Base-by-base conservation (phyloP, 352 stramenopile species). In the Pseudoperonospora humuli region DNA sequence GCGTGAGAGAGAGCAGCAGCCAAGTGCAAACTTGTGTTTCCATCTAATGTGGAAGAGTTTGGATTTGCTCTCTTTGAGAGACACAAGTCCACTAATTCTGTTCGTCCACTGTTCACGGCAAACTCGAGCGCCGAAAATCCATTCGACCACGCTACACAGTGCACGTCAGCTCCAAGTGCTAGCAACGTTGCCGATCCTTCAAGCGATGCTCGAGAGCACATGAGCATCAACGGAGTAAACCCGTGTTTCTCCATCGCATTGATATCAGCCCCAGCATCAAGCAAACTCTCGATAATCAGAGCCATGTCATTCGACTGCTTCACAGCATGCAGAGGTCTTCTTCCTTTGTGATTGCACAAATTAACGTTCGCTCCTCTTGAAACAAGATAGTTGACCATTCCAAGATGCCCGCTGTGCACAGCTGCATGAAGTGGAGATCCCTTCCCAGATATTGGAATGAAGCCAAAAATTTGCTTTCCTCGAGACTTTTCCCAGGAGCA, bases 211-310 rank as follows among this genome's bases (percentile, higher is more conserved):
- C 53, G 54, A 2, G 50, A 48, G 21, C 75, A 86, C 70, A 92
- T 87, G 10, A 61, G 55, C 76, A 92, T 88, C 11, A 93, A 61
- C 3, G 82, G 75, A n/a, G 82, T 93, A 39, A 77, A 50, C 1
- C 82, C 82, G 18, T 78, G 49, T 11, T 67, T 75, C 39, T 93
- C 79, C 9, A 54, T 56, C 4, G 67, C 62, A 31, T 93, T 56
- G 29, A 92, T 59, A 18, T 71, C 64, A 7, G 76, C 81, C 3
- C 71, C 73, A 14, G 59, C 62, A 32, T 67, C 54, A 27, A 85
- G 57, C 3, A 92, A 48, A 5, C 58, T 54, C 54, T 87, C 50
- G 52, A 89, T 81, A 32, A 89, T 86, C 18, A 63, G 27, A 1
- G 67, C 66, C 57, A 87, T 82, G 21, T 88, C 67, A 1, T 63